Base-by-base conservation (phyloP, 2,329 filamentous ascomycete genomes). In the Hortaea sp. region DNA sequence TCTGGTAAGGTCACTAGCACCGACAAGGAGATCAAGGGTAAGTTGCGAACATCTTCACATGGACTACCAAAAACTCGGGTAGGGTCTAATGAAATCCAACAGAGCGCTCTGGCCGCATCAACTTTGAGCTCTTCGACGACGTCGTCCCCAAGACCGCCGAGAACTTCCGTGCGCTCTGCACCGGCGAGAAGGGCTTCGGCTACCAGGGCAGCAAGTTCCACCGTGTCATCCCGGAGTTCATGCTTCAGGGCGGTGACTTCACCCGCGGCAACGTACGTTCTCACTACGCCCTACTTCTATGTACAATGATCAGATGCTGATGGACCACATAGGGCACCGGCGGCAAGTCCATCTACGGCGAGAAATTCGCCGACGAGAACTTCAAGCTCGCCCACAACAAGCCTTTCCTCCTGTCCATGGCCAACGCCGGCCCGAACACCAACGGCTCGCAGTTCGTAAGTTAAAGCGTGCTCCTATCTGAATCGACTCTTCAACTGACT, bases 231-330 rank as follows among this genome's bases (percentile, higher is more conserved):
- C 95, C 95, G 74, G 80, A 88, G 61, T 98, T 98, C 71, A 97
- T 98, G 90, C 90, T 95, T 63, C 85, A 95, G 74, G 89, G 92
- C 65, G 90, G 92, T 70, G 92, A 97, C 69, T 98, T 98, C 68
- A 98, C 90, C 46, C 82, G 80, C 51, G 89, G 88, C 65, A 90
- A 97, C 67, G 88, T 94, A 76, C 69, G 85, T 42, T 13, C 9
- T 10, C 20, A 11, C 13, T 29, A 20, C 20, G 20, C 20, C 20
- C 20, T 43, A 29, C 10, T 30, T 4, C 11, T 9, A 34, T 49
- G 32, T 20, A 43, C 7, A 30, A 11, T 30, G 20, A 20, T 20
- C 20, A 20, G 20, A 20, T 42, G 43, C 40, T 46, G 10, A 43
- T 43, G 7, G 9, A 12, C 34, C 13, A 44, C 34, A 48, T 51